Evolutionary conservation across 1,284 basidiomycete genomes (phyloP).

Genomic region (Ceratobasidium sp.): DNA sequence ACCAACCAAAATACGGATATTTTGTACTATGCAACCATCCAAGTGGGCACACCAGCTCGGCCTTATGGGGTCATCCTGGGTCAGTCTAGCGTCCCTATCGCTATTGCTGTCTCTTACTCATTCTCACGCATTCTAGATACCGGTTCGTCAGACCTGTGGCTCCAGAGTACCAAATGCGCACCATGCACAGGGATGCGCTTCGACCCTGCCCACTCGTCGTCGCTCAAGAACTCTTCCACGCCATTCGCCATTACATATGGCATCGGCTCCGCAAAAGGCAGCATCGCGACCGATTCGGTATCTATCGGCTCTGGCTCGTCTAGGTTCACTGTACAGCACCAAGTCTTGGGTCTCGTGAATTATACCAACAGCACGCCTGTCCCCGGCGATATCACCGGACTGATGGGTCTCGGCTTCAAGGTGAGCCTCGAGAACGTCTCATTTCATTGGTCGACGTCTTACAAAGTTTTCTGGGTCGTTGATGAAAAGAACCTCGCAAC

Average conservation of each 20-base stretch:
- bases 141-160: slow-evolving; percentile 48
- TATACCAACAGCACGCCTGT: slow-evolving; percentile 28
- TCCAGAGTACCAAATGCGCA: slow-evolving; percentile 32
- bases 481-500: slow-evolving; percentile 57
- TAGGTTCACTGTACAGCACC: slow-evolving; percentile 78
- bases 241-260: slow-evolving; percentile 86
- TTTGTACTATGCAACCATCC: slow-evolving; percentile 41
- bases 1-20: slow-evolving; percentile 41
- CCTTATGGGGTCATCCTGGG: slow-evolving; percentile 41
- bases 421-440: not conserved
- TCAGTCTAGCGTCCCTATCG: slow-evolving; percentile 18
- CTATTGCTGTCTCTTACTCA: not conserved
- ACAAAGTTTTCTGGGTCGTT: slow-evolving; percentile 51
- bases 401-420: slow-evolving; percentile 43
- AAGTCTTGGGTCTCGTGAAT: slow-evolving; percentile 56
- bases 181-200: slow-evolving; percentile 55
- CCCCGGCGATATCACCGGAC: slow-evolving; percentile 36
- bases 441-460: not conserved
- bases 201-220: slow-evolving; percentile 65
- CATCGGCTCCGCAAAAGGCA: slow-evolving; percentile 79
- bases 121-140: slow-evolving; percentile 44
- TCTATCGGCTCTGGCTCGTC: slow-evolving; percentile 64
- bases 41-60: slow-evolving; percentile 40
- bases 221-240: slow-evolving; percentile 64
- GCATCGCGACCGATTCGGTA: slow-evolving; percentile 77